Evolutionary conservation across 2,329 filamentous ascomycete genomes (phyloP), one percentile per base, ranked within the genome.

Genomic region (Pseudogymnoascus sp.): DNA sequence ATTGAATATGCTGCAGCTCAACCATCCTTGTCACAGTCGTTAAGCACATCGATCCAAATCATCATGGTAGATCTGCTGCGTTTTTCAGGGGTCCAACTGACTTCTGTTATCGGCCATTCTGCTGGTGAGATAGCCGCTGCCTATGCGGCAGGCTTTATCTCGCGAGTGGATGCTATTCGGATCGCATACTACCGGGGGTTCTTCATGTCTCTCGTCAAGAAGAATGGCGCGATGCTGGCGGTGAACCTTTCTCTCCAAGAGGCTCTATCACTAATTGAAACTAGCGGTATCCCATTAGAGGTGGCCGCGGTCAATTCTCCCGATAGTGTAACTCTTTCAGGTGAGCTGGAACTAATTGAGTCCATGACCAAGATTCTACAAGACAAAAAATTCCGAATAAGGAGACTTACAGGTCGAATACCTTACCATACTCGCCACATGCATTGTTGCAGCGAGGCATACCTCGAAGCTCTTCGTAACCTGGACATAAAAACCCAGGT

Each of bases 1-100:
- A 31, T 31, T 31, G 29, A 31, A 31, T 31, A 31, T 31, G 29
- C 29, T 31, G 29, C 2, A 31, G 8, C 29, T 31, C 29, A 31
- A 31, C 29, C 29, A 31, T 69, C 76, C 59, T 72, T 78, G 60
- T 72, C 71, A 5, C 76, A 78, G 66, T 76, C 77, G 63, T 69
- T 75, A 72, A 77, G 73, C 64, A 78, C 77, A 0, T 76, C 78
- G 0, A 63, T 82, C 1, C 80, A 82, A 67, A 70, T 82, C n/a
- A 52, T 73, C 0, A 66, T 81, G 3, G 74, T 76, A 0, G 70
- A 76, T 12, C 69, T 81, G 3, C 70, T 82, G 0, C 21, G 72
- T 19, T 73, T 74, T 1, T 78, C 73, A 71, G 74, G 72, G 1
- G 67, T 81, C 23, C 65, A 62, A 5, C 74, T 77, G 0, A 59